Base-by-base conservation (phyloP, 1,284 basidiomycete species). In the Naganishia cerealis region DNA sequence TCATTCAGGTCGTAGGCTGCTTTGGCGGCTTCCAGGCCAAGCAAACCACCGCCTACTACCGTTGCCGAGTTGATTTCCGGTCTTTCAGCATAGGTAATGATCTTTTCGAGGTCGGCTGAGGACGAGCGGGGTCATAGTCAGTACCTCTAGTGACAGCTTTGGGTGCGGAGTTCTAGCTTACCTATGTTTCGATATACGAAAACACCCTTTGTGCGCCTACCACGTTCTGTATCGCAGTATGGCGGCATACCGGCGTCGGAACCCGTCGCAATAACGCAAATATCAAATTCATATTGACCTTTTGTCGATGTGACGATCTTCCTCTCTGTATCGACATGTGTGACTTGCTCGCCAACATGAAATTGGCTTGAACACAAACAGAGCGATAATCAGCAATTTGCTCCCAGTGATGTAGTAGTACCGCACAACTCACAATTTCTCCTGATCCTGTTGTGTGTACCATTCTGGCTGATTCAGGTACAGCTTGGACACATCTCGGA, bases 21-120 rank as follows among this genome's bases (percentile, higher is more conserved):
- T 73, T 90, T 89, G 15, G 88, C 88, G 0, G 88, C 88, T 79
- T 90, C 89, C 33, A 90, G 82, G 16, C 88, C 89, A 16, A 90
- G 83, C 1, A 90, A 78, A 40, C 88, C 88, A 21, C 88, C 88
- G n/a, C 89, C 89, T 18, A 90, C 83, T 3, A 90, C 85, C 4
- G 85, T 82, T 0, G 85, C 87, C 68, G 81, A 73, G 40, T 80
- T 83, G 33, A 86, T 80, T 6, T 78, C 75, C 6, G 80, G 79
- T 54, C 77, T 74, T 54, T 85, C 81, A 13, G 86, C 83, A 75
- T 86, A 89, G n/a, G 77, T 73, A 52, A 88, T 83, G 68, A 90
- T 86, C 6, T 77, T 80, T 67, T 88, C 84, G 55, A 90, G 80
- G 73, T 90, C 88, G 29, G 85, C 54, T 56, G 52, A 13, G 3